Conservation (phyloP, 2,329 filamentous ascomycete genomes). For the Didymella pomorum region DNA sequence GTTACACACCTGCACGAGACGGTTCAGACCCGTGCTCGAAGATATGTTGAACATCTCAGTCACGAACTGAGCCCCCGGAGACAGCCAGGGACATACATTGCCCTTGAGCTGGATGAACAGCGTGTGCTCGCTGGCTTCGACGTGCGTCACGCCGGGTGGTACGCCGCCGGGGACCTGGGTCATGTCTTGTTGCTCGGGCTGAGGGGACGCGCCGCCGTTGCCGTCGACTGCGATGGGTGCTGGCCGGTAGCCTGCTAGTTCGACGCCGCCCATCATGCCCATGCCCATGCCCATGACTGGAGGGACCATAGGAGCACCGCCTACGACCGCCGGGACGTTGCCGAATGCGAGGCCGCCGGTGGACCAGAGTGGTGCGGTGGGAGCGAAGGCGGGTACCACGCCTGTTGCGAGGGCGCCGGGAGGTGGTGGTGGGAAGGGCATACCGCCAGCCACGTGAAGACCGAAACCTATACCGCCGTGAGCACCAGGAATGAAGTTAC, state of each 20-base stretch:
- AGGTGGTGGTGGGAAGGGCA: slow-evolving; percentile 39
- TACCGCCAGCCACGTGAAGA: slow-evolving; percentile 27
- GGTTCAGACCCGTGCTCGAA: slow-evolving; percentile 38
- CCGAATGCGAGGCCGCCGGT: slow-evolving; percentile 32
- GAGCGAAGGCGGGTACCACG: slow-evolving; percentile 35
- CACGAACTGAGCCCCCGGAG: slow-evolving; percentile 34
- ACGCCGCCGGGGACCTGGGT: slow-evolving; percentile 39
- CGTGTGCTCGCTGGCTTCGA: slow-evolving; percentile 38
- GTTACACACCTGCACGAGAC: slow-evolving; percentile 42
- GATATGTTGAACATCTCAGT: slow-evolving; percentile 37
- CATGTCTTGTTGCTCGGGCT: slow-evolving; percentile 36
- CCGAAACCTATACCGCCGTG: slow-evolving; percentile 40
- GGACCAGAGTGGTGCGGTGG: slow-evolving; percentile 35
- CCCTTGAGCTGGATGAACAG: slow-evolving; percentile 41
- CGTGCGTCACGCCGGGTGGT: slow-evolving; percentile 36
- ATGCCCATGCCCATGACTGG: slow-evolving; percentile 23
- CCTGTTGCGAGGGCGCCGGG: slow-evolving; percentile 32
- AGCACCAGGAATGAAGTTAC: slow-evolving; percentile 36
- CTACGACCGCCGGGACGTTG: slow-evolving; percentile 30
- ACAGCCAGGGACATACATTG: slow-evolving; percentile 42
- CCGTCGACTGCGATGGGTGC: slow-evolving; percentile 36
- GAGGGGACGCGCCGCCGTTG: slow-evolving; percentile 29
- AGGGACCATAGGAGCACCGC: slow-evolving; percentile 13
- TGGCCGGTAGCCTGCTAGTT: slow-evolving; percentile 24
- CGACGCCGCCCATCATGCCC: slow-evolving; percentile 14